Percentiles rank a stretch among this genome's conserved stretches.
Evolutionary conservation across 306 rosid genomes (phyloP).

Genomic region (Lablab purpureus): DNA sequence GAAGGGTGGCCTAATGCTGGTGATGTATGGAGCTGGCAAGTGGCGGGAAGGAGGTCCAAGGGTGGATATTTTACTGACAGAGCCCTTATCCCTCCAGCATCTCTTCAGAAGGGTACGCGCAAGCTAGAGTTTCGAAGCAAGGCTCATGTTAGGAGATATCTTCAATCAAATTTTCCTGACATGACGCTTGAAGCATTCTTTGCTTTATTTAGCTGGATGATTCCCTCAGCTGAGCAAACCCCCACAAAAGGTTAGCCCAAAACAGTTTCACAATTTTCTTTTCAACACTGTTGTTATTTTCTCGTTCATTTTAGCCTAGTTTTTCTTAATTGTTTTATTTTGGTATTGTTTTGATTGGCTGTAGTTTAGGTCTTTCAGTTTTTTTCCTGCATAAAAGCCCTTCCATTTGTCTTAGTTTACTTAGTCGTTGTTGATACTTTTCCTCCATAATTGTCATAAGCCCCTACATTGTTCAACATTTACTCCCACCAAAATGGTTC

Average conservation of each 20-base stretch:
- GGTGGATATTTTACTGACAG: slow-evolving; percentile 66
- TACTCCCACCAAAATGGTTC: neutral
- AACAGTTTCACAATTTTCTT: neutral
- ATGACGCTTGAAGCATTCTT: slow-evolving; percentile 57
- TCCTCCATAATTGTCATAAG: neutral
- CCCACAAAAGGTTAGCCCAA: slow-evolving; percentile 56
- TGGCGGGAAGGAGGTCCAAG: slow-evolving; percentile 59
- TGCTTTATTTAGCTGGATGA: slow-evolving; percentile 65
- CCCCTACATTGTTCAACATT: neutral
- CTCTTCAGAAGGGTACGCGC: slow-evolving; percentile 42
- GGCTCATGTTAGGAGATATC: slow-evolving; percentile 56
- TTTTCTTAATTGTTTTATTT: neutral
- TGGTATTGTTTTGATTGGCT: neutral
- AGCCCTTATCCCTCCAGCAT: slow-evolving; percentile 59
- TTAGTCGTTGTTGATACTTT: neutral
- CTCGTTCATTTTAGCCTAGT: neutral
- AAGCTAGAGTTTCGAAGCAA: slow-evolving; percentile 59
- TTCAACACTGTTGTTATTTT: neutral
- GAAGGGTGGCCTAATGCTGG: slow-evolving; percentile 75
- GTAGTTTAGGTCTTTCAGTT: neutral
- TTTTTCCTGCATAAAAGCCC: neutral
- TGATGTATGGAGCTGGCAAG: slow-evolving; percentile 75
- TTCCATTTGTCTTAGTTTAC: neutral
- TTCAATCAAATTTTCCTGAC: slow-evolving; percentile 55
- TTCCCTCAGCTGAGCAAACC: slow-evolving; percentile 54